A percentile compares a stretch with the other conserved stretches of the same genome.
Evolutionary conservation across 306 rosid species (phyloP).

Genomic region (Fragaria iinumae): DNA sequence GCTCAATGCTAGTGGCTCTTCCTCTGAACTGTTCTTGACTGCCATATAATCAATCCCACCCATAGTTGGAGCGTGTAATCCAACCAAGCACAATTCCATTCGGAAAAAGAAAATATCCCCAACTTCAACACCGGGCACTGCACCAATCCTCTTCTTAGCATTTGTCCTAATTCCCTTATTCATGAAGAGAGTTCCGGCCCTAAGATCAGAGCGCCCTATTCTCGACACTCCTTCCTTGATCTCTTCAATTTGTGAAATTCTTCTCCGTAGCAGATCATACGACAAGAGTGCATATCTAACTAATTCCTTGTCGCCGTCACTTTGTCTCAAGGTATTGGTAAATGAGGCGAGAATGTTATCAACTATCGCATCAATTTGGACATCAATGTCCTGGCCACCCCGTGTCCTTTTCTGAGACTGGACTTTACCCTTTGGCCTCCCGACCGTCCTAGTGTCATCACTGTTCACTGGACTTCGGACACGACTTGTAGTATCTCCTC

Average conservation of each 20-base stretch:
- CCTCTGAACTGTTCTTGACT: constrained; percentile 57
- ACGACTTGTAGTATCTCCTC: constrained; percentile 31
- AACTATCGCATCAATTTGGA: constrained; percentile 50
- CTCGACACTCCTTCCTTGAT: constrained; percentile 36
- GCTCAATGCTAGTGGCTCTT: constrained; percentile 88
- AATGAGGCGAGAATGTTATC: constrained; percentile 44
- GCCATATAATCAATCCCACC: constrained; percentile 88
- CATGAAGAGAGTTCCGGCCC: constrained; percentile 64
- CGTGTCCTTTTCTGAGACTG: constrained; percentile 36
- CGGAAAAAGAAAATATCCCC: constrained; percentile 92
- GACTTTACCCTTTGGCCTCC: constrained; percentile 34
- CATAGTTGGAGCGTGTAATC: constrained; percentile 86
- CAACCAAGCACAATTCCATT: constrained; percentile 79
- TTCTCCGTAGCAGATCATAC: constrained; percentile 68
- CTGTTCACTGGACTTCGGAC: constrained; percentile 10
- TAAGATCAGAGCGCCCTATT: constrained; percentile 74
- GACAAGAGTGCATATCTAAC: constrained; percentile 47
- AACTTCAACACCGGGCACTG: constrained; percentile 77
- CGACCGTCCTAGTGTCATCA: constrained; percentile 34
- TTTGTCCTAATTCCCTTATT: constrained; percentile 77
- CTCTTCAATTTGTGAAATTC: constrained; percentile 68
- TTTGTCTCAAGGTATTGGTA: constrained; percentile 43
- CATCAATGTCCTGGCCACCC: constrained; percentile 29
- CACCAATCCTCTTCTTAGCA: constrained; percentile 57
- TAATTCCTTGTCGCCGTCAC: constrained; percentile 53